Percentiles rank a stretch among this genome's conserved stretches.
phyloP scores from a whole-genome alignment of 2,329 filamentous ascomycete genomes.

The Fusarium bactridioides region DNA sequence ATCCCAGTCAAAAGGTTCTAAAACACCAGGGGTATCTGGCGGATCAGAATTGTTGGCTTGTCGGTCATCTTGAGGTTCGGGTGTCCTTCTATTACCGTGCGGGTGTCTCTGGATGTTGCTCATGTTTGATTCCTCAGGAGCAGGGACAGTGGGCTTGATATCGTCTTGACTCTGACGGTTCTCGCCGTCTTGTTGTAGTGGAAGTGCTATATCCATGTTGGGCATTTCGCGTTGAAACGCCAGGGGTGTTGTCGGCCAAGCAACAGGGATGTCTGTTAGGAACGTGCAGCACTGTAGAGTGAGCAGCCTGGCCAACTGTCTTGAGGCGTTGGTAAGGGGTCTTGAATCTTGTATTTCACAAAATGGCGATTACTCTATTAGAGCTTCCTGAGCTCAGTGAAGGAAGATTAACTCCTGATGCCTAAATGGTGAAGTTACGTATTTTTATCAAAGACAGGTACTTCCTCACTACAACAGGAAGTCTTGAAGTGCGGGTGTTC shows the following conservation, averaged over 20 bases:
- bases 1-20: conserved; percentile 76
- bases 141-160: conserved; percentile 4
- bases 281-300: conserved; percentile 5
- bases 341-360: background rate
- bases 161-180: conserved; percentile 22
- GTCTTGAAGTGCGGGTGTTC: background rate
- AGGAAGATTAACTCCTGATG: background rate
- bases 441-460: background rate
- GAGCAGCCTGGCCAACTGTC: background rate
- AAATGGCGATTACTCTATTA: background rate
- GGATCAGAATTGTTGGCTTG: conserved; percentile 46
- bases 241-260: conserved; percentile 32
- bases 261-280: conserved; percentile 28
- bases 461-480: conserved; percentile 3
- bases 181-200: conserved; percentile 27
- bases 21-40: conserved; percentile 60
- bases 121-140: conserved; percentile 29
- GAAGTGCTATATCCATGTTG: conserved; percentile 32
- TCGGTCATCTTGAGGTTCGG: conserved; percentile 49
- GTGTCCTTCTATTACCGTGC: conserved; percentile 44
- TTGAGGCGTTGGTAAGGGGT: background rate
- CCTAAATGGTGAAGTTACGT: background rate
- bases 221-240: conserved; percentile 11
- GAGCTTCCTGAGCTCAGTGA: background rate
- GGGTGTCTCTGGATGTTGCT: conserved; percentile 32